Evolutionary conservation across 1,284 basidiomycete genomes (phyloP).

Genomic region (Hemileia vastatrix): DNA sequence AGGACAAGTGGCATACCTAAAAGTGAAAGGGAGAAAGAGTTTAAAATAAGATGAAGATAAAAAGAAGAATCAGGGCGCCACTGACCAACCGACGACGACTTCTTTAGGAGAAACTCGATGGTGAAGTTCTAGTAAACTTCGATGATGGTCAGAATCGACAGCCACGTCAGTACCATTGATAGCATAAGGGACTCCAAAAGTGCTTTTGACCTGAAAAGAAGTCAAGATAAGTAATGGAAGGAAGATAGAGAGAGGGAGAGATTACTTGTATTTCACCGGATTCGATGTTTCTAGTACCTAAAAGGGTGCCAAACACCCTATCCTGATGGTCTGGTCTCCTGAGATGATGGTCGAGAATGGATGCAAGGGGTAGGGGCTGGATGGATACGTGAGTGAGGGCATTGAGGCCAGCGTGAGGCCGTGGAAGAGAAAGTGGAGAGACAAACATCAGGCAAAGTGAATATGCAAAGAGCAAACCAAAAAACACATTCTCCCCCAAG

Average conservation of each 20-base stretch:
- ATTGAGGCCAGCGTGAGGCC: slow-evolving; percentile 5
- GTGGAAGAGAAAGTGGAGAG: slow-evolving; percentile 14
- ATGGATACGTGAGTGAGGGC: slow-evolving; percentile 54
- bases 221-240: slow-evolving; percentile 43
- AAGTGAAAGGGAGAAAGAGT: background rate
- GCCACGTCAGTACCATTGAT: slow-evolving; percentile 54
- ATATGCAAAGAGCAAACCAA: no score
- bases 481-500: no score
- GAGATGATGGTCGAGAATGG: slow-evolving; percentile 94
- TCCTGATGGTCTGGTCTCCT: slow-evolving; percentile 71
- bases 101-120: slow-evolving; percentile 74
- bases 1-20: slow-evolving; percentile 79
- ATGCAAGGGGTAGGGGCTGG: slow-evolving; percentile 86
- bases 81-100: slow-evolving; percentile 79
- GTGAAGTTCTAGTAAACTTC: slow-evolving; percentile 82
- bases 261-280: slow-evolving; percentile 61
- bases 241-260: slow-evolving; percentile 57
- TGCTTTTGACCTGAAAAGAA: slow-evolving; percentile 14
- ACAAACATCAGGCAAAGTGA: no score
- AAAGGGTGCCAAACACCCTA: slow-evolving; percentile 89
- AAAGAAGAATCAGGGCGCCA: slow-evolving; percentile 25
- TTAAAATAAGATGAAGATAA: background rate
- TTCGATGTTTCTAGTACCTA: slow-evolving; percentile 68
- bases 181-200: slow-evolving; percentile 22
- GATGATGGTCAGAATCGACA: slow-evolving; percentile 92